phyloP scores from a whole-genome alignment of 768 basidiomycete species.

The Lepiota venenata region DNA sequence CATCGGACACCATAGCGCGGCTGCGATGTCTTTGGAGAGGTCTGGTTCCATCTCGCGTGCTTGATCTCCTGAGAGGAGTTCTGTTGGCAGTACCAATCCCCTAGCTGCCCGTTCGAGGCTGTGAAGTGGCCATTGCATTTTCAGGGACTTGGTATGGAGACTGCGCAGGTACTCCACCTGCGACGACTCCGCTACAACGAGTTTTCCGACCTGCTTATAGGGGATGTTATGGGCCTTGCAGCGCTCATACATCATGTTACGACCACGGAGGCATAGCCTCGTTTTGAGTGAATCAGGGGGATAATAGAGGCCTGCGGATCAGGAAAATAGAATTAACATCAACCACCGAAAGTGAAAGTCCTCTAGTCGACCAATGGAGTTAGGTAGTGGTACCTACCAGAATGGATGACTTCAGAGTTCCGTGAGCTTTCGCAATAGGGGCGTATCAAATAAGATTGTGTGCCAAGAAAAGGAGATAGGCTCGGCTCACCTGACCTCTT shows the following conservation, averaged over 20 bases:
- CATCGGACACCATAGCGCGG: slow-evolving; percentile 77
- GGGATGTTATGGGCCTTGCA: slow-evolving; percentile 65
- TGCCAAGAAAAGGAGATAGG: background rate
- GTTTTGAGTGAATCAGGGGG: slow-evolving; percentile 83
- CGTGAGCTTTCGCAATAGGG: slow-evolving; percentile 55
- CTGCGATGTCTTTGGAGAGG: slow-evolving; percentile 64
- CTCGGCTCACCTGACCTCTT: slow-evolving; percentile 68
- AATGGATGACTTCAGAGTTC: slow-evolving; percentile 95
- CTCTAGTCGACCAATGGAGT: background rate
- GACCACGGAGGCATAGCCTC: slow-evolving; percentile 79
- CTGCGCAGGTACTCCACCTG: slow-evolving; percentile 70
- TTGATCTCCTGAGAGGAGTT: slow-evolving; percentile 63
- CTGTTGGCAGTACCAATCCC: slow-evolving; percentile 51
- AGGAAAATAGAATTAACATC: background rate
- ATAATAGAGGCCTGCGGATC: slow-evolving; percentile 71
- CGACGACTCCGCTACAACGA: slow-evolving; percentile 73
- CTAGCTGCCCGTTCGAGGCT: slow-evolving; percentile 20
- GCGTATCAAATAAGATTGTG: background rate
- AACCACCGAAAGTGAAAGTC: background rate
- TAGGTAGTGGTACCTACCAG: slow-evolving; percentile 43
- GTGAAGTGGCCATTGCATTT: slow-evolving; percentile 47
- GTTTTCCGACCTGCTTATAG: slow-evolving; percentile 76
- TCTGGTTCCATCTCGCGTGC: slow-evolving; percentile 80
- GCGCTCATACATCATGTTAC: slow-evolving; percentile 77
- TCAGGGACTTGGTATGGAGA: slow-evolving; percentile 60